Conservation (phyloP, 805 yeast species). For the Cyberlindnera mycetangii region DNA sequence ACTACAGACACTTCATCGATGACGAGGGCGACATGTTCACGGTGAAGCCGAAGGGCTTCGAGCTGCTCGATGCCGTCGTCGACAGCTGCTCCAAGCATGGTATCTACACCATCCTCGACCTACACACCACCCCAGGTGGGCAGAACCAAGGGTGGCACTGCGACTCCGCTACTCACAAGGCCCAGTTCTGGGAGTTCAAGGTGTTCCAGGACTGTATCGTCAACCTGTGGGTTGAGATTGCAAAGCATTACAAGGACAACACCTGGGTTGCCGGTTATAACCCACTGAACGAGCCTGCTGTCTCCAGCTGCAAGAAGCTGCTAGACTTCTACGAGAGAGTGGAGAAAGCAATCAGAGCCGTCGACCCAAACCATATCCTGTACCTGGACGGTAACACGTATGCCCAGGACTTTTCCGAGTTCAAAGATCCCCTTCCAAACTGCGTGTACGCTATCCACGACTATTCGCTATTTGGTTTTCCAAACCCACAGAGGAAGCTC, state of each 20-base stretch:
- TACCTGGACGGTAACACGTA: slow-evolving; percentile 51
- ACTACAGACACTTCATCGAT: slow-evolving; percentile 47
- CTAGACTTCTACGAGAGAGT: slow-evolving; percentile 37
- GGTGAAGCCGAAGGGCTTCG: slow-evolving; percentile 44
- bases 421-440: slow-evolving; percentile 41
- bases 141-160: slow-evolving; percentile 55
- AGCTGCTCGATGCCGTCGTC: slow-evolving; percentile 40
- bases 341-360: slow-evolving; percentile 39
- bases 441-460: slow-evolving; percentile 50
- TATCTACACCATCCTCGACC: slow-evolving; percentile 46
- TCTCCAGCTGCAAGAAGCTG: slow-evolving; percentile 39
- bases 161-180: slow-evolving; percentile 45
- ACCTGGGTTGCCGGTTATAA: slow-evolving; percentile 54
- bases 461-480: slow-evolving; percentile 46
- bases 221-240: slow-evolving; percentile 44
- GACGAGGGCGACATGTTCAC: slow-evolving; percentile 40
- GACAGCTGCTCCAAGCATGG: slow-evolving; percentile 44
- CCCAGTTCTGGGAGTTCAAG: slow-evolving; percentile 49
- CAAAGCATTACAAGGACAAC: slow-evolving; percentile 44
- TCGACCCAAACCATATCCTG: slow-evolving; percentile 47
- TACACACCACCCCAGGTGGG: slow-evolving; percentile 51
- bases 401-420: slow-evolving; percentile 47
- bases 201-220: slow-evolving; percentile 45
- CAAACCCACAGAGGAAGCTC: slow-evolving; percentile 31
- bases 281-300: slow-evolving; percentile 52